phyloP scores from a whole-genome alignment of 2,329 filamentous ascomycete genomes.

The Botrytis porri region DNA sequence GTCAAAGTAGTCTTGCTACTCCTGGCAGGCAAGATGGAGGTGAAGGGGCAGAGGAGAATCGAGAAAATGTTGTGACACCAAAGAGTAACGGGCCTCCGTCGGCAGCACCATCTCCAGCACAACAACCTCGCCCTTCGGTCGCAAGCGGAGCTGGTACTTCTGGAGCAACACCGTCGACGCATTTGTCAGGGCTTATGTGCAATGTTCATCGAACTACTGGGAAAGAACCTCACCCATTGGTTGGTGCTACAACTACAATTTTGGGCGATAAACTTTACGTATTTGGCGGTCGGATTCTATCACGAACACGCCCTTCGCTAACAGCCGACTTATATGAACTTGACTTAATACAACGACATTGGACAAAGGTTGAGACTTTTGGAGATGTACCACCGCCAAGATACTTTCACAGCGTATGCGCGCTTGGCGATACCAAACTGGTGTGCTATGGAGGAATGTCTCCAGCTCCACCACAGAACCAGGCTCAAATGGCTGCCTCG shows the following conservation, averaged over 20 bases:
- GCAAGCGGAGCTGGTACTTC: slow-evolving; percentile 42
- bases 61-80: slow-evolving; percentile 47
- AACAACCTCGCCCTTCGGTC: slow-evolving; percentile 42
- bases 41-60: slow-evolving; percentile 45
- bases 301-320: slow-evolving; percentile 74
- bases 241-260: slow-evolving; percentile 93
- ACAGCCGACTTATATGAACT: slow-evolving; percentile 92
- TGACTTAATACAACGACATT: slow-evolving; percentile 86
- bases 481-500: slow-evolving; percentile 44
- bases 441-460: slow-evolving; percentile 99
- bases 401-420: slow-evolving; percentile 96
- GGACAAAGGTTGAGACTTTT: slow-evolving; percentile 81
- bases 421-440: slow-evolving; percentile 89
- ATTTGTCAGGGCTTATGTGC: slow-evolving; percentile 65
- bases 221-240: slow-evolving; percentile 82
- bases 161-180: slow-evolving; percentile 45
- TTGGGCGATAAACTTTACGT: slow-evolving; percentile 95
- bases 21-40: slow-evolving; percentile 44
- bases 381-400: slow-evolving; percentile 87
- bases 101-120: slow-evolving; percentile 55
- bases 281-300: slow-evolving; percentile 87
- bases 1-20: slow-evolving; percentile 48
- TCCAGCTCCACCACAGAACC: slow-evolving; percentile 53
- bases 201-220: slow-evolving; percentile 84
- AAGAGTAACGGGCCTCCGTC: slow-evolving; percentile 54